Evolutionary conservation across 2,329 filamentous ascomycete species (phyloP).

Genomic region (Penicillium sp.): DNA sequence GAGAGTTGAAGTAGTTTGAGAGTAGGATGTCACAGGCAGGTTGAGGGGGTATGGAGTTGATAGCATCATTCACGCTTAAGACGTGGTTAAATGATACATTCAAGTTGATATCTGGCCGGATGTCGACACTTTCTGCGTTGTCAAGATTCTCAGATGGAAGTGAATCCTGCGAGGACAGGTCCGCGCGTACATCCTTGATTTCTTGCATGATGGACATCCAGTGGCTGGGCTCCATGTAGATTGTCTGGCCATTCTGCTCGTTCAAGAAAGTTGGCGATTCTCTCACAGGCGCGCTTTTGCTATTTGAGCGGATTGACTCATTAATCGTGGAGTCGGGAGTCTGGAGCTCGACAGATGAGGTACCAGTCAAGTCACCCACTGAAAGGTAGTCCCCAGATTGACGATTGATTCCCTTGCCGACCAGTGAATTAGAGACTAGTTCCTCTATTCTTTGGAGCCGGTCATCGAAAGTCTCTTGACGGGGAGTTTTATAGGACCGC

Average conservation of each 20-base stretch:
- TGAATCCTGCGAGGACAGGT: slow-evolving; percentile 1
- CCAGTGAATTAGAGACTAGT: slow-evolving; percentile 6
- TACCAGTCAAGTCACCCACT: not conserved
- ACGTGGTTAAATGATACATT: not conserved
- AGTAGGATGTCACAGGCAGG: slow-evolving; percentile 13
- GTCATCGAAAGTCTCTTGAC: slow-evolving; percentile 7
- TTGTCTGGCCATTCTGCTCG: slow-evolving; percentile 1
- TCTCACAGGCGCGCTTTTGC: not conserved
- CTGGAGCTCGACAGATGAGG: not conserved
- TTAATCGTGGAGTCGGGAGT: not conserved
- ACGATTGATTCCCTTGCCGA: not conserved
- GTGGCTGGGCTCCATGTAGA: slow-evolving; percentile 13
- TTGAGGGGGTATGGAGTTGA: slow-evolving; percentile 7
- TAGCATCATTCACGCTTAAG: slow-evolving; percentile 5
- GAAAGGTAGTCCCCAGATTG: not conserved
- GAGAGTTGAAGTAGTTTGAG: slow-evolving; percentile 17
- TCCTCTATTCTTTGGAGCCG: slow-evolving; percentile 13
- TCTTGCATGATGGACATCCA: slow-evolving; percentile 18
- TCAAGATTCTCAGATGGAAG: not conserved
- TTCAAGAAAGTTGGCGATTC: not conserved
- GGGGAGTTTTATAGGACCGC: not conserved
- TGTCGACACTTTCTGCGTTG: not conserved
- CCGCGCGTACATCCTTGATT: slow-evolving; percentile 13
- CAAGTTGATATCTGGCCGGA: slow-evolving; percentile 7
- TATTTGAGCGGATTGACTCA: not conserved